A percentile compares a stretch with the other conserved stretches of the same genome.
Conservation (phyloP, 768 basidiomycete genomes). For the Macrolepiota albuminosa region DNA sequence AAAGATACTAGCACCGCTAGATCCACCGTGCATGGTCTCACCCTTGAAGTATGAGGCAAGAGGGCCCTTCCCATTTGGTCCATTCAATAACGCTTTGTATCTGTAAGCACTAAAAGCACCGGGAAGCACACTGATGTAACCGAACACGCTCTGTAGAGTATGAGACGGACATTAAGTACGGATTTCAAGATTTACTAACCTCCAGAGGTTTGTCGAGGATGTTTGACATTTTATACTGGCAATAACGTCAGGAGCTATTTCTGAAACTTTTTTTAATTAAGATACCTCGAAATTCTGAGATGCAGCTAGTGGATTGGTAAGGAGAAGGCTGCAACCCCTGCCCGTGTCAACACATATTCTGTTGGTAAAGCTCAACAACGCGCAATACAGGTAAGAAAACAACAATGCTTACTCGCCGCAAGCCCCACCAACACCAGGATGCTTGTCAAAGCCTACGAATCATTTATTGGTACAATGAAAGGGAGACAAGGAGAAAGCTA, state of each 20-base stretch:
- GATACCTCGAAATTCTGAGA: slow-evolving; percentile 91
- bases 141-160: slow-evolving; percentile 61
- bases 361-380: slow-evolving; percentile 1
- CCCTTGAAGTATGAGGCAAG: slow-evolving; percentile 93
- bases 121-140: slow-evolving; percentile 84
- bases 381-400: background rate
- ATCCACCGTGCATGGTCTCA: slow-evolving; percentile 74
- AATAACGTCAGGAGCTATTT: background rate
- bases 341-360: slow-evolving; percentile 85
- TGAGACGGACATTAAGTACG: background rate
- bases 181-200: slow-evolving; percentile 34
- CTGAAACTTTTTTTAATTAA: background rate
- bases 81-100: slow-evolving; percentile 84
- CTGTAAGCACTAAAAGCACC: slow-evolving; percentile 92
- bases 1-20: slow-evolving; percentile 65
- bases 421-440: slow-evolving; percentile 85
- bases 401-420: slow-evolving; percentile 76
- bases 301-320: slow-evolving; percentile 77
- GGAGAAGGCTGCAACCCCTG: slow-evolving; percentile 62
- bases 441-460: slow-evolving; percentile 69
- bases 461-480: background rate
- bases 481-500: slow-evolving; percentile 12
- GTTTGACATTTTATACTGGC: slow-evolving; percentile 90
- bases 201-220: slow-evolving; percentile 95
- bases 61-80: slow-evolving; percentile 83